Percentiles rank a stretch among this genome's conserved stretches.
phyloP scores from a whole-genome alignment of 441 rosid species.

The Heliophila coronopifolia region DNA sequence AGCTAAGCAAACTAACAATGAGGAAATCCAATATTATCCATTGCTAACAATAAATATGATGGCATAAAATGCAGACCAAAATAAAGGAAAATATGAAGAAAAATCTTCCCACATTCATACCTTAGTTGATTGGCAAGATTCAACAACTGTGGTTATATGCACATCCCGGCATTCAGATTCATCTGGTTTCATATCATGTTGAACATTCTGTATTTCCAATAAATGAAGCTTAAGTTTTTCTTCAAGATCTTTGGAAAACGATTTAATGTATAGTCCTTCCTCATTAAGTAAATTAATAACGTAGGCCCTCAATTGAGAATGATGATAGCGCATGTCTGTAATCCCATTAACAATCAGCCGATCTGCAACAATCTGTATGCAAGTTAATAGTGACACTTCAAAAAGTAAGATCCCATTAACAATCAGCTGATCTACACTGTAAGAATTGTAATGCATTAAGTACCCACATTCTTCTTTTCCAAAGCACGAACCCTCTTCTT shows the following conservation, averaged over 20 bases:
- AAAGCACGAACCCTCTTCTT: constrained; percentile 66
- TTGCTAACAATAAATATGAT: not conserved
- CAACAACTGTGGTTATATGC: constrained; percentile 40
- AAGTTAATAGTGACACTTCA: constrained; percentile 25
- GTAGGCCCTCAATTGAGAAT: constrained; percentile 54
- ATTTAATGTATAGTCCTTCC: constrained; percentile 49
- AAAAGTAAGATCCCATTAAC: constrained; percentile 1
- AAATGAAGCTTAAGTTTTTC: constrained; percentile 38
- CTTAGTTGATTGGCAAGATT: constrained; percentile 34
- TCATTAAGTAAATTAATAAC: constrained; percentile 55
- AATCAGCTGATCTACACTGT: constrained; percentile 1
- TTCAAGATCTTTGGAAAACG: constrained; percentile 36
- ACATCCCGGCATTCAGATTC: constrained; percentile 61
- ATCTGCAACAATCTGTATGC: constrained; percentile 49
- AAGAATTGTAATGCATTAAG: constrained; percentile 5
- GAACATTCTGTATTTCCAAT: constrained; percentile 31
- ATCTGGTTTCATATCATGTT: constrained; percentile 34
- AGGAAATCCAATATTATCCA: not conserved
- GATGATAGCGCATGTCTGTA: constrained; percentile 42
- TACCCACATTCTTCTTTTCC: constrained; percentile 73
- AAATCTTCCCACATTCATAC: constrained; percentile 27
- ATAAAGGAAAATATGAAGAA: not conserved
- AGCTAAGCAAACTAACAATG: not conserved
- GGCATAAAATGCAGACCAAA: not conserved
- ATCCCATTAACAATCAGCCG: constrained; percentile 46